Evolutionary conservation across 2,329 filamentous ascomycete species (phyloP), one percentile per base, ranked within the genome.

Genomic region (Hymenoscyphus albidus): DNA sequence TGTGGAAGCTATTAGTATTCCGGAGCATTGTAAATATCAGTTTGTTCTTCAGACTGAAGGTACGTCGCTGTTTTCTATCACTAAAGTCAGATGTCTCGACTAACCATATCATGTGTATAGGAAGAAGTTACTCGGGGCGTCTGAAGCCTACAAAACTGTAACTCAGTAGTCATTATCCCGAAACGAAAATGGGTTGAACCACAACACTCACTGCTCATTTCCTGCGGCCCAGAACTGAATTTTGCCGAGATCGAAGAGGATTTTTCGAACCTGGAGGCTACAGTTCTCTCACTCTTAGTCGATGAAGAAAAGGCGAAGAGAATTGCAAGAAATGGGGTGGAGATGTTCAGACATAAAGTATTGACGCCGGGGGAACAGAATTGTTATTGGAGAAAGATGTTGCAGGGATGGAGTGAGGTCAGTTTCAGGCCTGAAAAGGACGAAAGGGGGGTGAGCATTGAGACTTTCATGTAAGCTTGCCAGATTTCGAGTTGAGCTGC

Each of bases 21-120:
- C 81, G 54, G 81, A 85, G 51, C 81, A 84, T 72, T 85, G 83
- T 70, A 76, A 77, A 32, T 85, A 84, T 70, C 81, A 82, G 74
- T 85, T 80, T 69, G 77, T 84, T 0, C 79, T 80, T 1, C 82
- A 85, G 63, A 82, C 81, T 0, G 83, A 84, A 72, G 83, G 54
- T 62, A 51, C 22, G 60, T 42, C 2, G 1, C n/a, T 4, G 10
- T 27, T 3, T 27, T 27, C 27, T 27, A 27, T 27, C 27, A 27
- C 27, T 27, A 27, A 27, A 27, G 2, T 27, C 27, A 27, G 27
- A 27, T 27, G 3, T 12, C 7, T 10, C n/a, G 18, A 35, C 22
- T 40, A 1, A 10, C 32, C 42, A 59, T 32, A 16, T n/a, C 12
- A 22, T 42, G 1, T 16, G 16, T 3, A 40, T 51, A 65, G 0